A percentile compares a stretch with the other conserved stretches of the same genome.
phyloP scores from a whole-genome alignment of 352 stramenopile genomes.

The Pythium sp. region DNA sequence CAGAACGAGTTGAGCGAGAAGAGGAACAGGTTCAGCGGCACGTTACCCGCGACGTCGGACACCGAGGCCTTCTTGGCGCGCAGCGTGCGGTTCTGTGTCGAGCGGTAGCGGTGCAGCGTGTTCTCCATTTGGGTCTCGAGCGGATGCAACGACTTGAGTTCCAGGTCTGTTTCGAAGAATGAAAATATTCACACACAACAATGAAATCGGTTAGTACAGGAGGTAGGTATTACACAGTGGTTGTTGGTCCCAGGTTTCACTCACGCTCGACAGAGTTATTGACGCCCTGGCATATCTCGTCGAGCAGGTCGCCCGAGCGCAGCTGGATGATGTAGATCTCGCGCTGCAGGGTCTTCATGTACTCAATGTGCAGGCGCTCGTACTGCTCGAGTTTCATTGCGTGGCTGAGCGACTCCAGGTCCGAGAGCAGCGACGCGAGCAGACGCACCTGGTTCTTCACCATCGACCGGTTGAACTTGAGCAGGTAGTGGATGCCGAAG shows the following conservation, averaged over 20 bases:
- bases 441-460: constrained; percentile 38
- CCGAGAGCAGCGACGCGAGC: constrained; percentile 32
- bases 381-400: constrained; percentile 51
- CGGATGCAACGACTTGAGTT: constrained; percentile 25
- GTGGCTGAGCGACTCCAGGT: constrained; percentile 39
- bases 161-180: constrained; percentile 19
- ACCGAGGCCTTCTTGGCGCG: constrained; percentile 22
- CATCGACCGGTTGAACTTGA: constrained; percentile 45
- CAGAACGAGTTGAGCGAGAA: constrained; percentile 53
- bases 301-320: constrained; percentile 30
- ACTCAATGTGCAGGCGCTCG: constrained; percentile 33
- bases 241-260: not conserved
- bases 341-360: constrained; percentile 45
- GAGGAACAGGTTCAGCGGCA: constrained; percentile 51
- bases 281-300: constrained; percentile 37
- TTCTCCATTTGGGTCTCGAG: constrained; percentile 48
- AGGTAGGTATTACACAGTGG: not conserved
- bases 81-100: constrained; percentile 38
- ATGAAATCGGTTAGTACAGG: not conserved
- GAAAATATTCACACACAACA: not conserved
- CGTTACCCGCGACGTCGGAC: constrained; percentile 42
- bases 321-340: constrained; percentile 51
- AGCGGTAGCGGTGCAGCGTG: constrained; percentile 34
- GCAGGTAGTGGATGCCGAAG: constrained; percentile 35
- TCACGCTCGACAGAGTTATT: constrained; percentile 21